Evolutionary conservation across 2,329 filamentous ascomycete species (phyloP).

Genomic region (Botrytis fabae): DNA sequence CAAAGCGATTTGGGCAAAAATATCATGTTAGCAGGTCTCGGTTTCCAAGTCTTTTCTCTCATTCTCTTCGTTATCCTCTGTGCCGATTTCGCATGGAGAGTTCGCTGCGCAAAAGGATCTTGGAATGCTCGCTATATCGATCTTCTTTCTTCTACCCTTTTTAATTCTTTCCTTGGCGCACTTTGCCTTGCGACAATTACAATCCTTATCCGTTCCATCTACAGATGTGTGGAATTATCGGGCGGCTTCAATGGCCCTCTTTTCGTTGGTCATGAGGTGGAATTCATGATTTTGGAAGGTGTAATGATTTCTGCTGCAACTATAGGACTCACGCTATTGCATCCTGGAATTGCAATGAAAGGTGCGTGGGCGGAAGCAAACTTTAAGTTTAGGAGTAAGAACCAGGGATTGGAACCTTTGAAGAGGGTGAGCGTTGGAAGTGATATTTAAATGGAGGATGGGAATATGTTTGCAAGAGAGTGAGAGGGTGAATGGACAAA

Average conservation of each 20-base stretch:
- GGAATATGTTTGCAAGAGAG: neutral
- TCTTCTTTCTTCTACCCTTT: slow-evolving; percentile 30
- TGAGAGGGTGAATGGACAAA: neutral
- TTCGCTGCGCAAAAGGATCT: slow-evolving; percentile 21
- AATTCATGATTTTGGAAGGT: slow-evolving; percentile 51
- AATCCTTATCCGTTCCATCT: slow-evolving; percentile 59
- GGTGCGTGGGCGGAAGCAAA: slow-evolving; percentile 29
- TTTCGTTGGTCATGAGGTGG: slow-evolving; percentile 48
- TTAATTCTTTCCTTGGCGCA: slow-evolving; percentile 52
- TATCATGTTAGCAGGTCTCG: slow-evolving; percentile 46
- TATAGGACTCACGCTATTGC: slow-evolving; percentile 47
- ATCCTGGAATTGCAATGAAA: slow-evolving; percentile 41
- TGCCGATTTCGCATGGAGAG: slow-evolving; percentile 29
- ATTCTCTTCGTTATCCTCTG: slow-evolving; percentile 35
- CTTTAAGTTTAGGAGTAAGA: slow-evolving; percentile 28
- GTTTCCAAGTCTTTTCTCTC: slow-evolving; percentile 44
- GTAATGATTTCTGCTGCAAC: slow-evolving; percentile 51
- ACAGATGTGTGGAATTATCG: slow-evolving; percentile 58
- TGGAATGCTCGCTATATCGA: slow-evolving; percentile 31
- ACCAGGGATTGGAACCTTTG: neutral
- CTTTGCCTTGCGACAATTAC: slow-evolving; percentile 50
- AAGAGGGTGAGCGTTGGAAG: neutral
- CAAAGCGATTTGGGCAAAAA: slow-evolving; percentile 36
- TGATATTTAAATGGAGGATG: slow-evolving; percentile 1
- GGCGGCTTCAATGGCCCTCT: slow-evolving; percentile 54